phyloP scores from a whole-genome alignment of 768 basidiomycete species.

The Lactarius vividus region DNA sequence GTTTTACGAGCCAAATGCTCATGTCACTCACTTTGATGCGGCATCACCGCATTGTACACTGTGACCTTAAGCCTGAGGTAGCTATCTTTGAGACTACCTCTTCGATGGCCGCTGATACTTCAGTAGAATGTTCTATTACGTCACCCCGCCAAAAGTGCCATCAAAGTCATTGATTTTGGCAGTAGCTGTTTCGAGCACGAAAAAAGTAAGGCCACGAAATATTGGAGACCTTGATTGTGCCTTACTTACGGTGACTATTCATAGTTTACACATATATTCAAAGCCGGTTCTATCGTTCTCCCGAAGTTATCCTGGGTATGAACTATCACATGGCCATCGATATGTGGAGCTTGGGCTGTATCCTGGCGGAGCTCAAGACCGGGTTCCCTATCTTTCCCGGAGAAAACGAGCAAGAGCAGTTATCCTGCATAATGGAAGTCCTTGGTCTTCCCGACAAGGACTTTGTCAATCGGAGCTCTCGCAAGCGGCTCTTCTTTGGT shows the following conservation, averaged over 20 bases:
- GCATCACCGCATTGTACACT: conserved; percentile 96
- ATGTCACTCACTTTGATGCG: conserved; percentile 89
- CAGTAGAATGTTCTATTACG: conserved; percentile 86
- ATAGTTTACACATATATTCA: conserved; percentile 99
- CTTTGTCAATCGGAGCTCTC: conserved; percentile 88
- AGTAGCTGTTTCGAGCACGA: conserved; percentile 98
- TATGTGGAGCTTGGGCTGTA: conserved; percentile 99
- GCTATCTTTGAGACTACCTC: conserved; percentile 1
- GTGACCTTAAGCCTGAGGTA: conserved; percentile 98
- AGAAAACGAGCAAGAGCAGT: conserved; percentile 97
- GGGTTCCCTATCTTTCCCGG: conserved; percentile 99
- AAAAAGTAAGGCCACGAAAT: conserved; percentile 67
- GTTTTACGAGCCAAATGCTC: conserved; percentile 96
- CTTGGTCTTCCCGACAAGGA: conserved; percentile 95
- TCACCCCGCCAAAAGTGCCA: conserved; percentile 93
- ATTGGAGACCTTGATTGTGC: not conserved
- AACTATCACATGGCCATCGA: conserved; percentile 99
- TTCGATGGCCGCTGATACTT: conserved; percentile 10
- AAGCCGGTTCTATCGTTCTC: conserved; percentile 99
- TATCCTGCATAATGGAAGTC: conserved; percentile 99
- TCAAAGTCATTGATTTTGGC: conserved; percentile 99
- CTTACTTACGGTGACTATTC: conserved; percentile 10
- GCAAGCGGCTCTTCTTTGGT: conserved; percentile 97
- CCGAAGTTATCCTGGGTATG: conserved; percentile 98
- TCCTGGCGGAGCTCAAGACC: conserved; percentile 94